phyloP scores from a whole-genome alignment of 805 yeast species.

The Huiozyma sinensis region DNA sequence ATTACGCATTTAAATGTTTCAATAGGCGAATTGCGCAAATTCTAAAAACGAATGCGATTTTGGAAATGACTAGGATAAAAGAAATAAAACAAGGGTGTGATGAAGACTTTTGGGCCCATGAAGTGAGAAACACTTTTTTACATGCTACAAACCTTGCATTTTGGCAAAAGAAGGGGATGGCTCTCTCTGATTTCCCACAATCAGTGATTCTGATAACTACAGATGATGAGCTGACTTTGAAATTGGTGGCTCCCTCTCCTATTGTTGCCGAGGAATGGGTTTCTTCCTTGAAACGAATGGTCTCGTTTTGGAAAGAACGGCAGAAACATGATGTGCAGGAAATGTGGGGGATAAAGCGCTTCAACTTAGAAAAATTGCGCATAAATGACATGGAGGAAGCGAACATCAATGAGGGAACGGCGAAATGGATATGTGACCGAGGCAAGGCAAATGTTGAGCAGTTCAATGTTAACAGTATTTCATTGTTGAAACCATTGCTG shows the following conservation, averaged over 20 bases:
- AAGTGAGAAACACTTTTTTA: slow-evolving; percentile 23
- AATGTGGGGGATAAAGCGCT: slow-evolving; percentile 29
- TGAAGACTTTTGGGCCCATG: slow-evolving; percentile 15
- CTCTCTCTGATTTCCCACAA: slow-evolving; percentile 28
- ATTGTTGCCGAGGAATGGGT: slow-evolving; percentile 57
- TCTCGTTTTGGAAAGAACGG: slow-evolving; percentile 50
- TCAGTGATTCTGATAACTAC: slow-evolving; percentile 45
- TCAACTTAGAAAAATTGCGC: slow-evolving; percentile 38
- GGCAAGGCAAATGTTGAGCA: slow-evolving; percentile 43
- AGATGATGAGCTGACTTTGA: slow-evolving; percentile 35
- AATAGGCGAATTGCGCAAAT: slow-evolving; percentile 50
- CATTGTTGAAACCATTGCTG: slow-evolving; percentile 50
- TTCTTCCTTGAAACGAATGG: slow-evolving; percentile 33
- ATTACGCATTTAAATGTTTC: slow-evolving; percentile 50
- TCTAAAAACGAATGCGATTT: slow-evolving; percentile 45
- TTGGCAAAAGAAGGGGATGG: slow-evolving; percentile 9
- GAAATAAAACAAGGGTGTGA: slow-evolving; percentile 29
- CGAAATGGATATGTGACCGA: slow-evolving; percentile 45
- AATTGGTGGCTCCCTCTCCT: slow-evolving; percentile 46
- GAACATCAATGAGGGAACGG: slow-evolving; percentile 33
- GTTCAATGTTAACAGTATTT: slow-evolving; percentile 45
- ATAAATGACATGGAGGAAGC: slow-evolving; percentile 51
- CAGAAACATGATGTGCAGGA: slow-evolving; percentile 32
- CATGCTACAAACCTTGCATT: slow-evolving; percentile 8
- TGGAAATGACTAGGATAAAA: slow-evolving; percentile 46